phyloP scores from a whole-genome alignment of 164 flowering plant species.

The Vitis rotundifolia region DNA sequence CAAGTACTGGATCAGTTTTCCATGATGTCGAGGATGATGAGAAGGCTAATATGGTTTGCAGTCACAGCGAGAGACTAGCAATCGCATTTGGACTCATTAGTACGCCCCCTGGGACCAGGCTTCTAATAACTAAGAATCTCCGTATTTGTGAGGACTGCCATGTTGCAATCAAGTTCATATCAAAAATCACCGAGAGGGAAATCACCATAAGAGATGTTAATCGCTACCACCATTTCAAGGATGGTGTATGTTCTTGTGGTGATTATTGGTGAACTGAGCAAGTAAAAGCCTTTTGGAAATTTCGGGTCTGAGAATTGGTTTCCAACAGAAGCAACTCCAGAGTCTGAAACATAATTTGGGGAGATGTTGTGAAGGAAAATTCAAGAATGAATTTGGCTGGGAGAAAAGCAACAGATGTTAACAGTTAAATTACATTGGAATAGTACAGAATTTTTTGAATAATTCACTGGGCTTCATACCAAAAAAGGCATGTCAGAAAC shows the following conservation, averaged over 20 bases:
- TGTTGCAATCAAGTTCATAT: slow-evolving; percentile 45
- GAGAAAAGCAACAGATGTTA: no score
- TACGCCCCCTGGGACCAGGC: slow-evolving; percentile 41
- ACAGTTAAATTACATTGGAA: no score
- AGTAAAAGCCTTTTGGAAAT: not conserved
- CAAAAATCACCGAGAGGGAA: slow-evolving; percentile 48
- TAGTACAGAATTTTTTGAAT: no score
- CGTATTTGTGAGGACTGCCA: slow-evolving; percentile 59
- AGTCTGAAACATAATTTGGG: not conserved
- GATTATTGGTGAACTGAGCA: slow-evolving; percentile 42
- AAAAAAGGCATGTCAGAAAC: no score
- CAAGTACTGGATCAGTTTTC: slow-evolving; percentile 38
- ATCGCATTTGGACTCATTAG: slow-evolving; percentile 55
- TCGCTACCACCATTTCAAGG: slow-evolving; percentile 51
- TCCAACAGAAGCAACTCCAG: no score
- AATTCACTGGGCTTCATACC: no score
- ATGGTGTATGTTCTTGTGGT: slow-evolving; percentile 52
- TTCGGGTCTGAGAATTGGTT: not conserved
- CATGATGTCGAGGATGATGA: slow-evolving; percentile 62
- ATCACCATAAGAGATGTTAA: slow-evolving; percentile 47
- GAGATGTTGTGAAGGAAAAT: no score
- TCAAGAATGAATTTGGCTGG: no score
- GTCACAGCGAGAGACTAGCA: slow-evolving; percentile 55
- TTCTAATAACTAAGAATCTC: slow-evolving; percentile 48
- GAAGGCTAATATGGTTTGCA: slow-evolving; percentile 36